Evolutionary conservation across 108 stramenopile species (phyloP).

Genomic region (Nitzschia inconspicua): DNA sequence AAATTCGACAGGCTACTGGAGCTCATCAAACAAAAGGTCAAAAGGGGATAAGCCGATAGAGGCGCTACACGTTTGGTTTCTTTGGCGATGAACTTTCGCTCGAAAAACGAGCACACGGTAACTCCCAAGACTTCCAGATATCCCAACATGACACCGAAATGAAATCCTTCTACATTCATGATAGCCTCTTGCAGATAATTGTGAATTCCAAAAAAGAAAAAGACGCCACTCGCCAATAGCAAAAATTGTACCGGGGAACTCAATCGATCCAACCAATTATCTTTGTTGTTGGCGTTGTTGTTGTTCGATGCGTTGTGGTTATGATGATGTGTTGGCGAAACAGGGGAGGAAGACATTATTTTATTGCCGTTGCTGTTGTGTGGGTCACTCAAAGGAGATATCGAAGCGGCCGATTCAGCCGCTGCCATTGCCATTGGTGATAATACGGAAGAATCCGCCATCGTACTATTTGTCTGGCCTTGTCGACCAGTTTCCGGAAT

Average conservation of each 20-base stretch:
- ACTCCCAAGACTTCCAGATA: constrained; percentile 94
- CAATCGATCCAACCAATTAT: constrained; percentile 17
- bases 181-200: constrained; percentile 92
- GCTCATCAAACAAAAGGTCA: constrained; percentile 77
- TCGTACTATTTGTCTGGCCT: too few species aligned
- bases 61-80: constrained; percentile 72
- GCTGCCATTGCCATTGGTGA: too few species aligned
- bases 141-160: constrained; percentile 90
- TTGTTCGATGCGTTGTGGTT: neutral
- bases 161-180: constrained; percentile 76
- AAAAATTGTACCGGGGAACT: constrained; percentile 31
- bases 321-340: too few species aligned
- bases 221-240: constrained; percentile 40
- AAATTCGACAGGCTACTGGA: constrained; percentile 89
- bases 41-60: constrained; percentile 70
- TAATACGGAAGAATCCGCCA: too few species aligned
- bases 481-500: too few species aligned
- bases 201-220: constrained; percentile 91
- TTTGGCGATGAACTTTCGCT: constrained; percentile 52
- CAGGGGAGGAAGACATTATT: too few species aligned
- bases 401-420: too few species aligned
- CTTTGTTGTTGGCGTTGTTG: neutral
- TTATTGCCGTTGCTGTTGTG: too few species aligned
- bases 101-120: constrained; percentile 70
- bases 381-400: too few species aligned